Evolutionary conservation across 140 eudicot species (phyloP).

Genomic region (Ambrosia hybrid): DNA sequence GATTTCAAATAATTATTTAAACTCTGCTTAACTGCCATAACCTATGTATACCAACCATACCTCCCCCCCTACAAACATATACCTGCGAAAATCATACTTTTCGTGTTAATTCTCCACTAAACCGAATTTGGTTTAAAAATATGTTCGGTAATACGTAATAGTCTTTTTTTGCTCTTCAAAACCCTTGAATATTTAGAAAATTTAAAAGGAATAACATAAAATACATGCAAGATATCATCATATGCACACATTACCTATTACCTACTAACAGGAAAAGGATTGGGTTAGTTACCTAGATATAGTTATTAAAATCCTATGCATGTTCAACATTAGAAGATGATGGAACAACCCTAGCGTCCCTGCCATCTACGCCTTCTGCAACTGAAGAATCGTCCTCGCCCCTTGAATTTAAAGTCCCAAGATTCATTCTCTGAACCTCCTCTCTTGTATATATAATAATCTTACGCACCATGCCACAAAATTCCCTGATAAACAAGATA

Average conservation of each 20-base stretch:
- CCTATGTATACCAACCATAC: constrained; percentile 29
- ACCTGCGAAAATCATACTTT: constrained; percentile 10
- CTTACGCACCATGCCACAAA: constrained; percentile 88
- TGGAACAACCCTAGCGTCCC: constrained; percentile 35
- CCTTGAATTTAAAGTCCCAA: constrained; percentile 52
- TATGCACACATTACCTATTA: neutral
- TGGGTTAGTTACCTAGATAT: constrained; percentile 33
- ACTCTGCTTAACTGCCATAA: constrained; percentile 30
- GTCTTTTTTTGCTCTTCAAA: no score
- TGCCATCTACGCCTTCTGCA: constrained; percentile 68
- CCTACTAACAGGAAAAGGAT: neutral
- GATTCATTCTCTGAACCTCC: constrained; percentile 82
- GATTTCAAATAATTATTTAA: constrained; percentile 24
- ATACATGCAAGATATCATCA: neutral
- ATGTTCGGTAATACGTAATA: no score
- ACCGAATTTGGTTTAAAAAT: neutral
- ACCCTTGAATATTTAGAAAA: no score
- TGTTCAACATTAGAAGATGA: constrained; percentile 37
- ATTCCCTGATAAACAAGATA: constrained; percentile 56
- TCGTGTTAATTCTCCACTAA: neutral
- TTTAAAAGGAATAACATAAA: no score
- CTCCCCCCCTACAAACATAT: constrained; percentile 29
- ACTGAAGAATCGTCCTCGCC: constrained; percentile 66
- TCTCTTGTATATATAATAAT: constrained; percentile 80
- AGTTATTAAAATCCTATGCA: constrained; percentile 28